Conservation (phyloP, 345 rosid species). For the Dovyalis caffra region DNA sequence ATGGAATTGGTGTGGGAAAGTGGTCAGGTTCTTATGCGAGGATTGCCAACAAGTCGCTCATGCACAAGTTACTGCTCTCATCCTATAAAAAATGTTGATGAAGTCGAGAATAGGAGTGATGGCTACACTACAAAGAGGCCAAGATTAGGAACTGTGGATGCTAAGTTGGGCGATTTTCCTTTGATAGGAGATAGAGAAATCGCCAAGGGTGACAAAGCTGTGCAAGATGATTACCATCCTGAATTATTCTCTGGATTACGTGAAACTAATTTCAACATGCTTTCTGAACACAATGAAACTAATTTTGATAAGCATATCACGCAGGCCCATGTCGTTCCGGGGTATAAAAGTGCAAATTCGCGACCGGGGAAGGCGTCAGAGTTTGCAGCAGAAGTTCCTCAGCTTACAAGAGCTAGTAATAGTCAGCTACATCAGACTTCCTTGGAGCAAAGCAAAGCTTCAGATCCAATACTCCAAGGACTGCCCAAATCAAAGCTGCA, state of each 20-base stretch:
- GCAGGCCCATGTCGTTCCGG: constrained; percentile 18
- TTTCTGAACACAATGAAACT: background rate
- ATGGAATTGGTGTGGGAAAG: constrained; percentile 41
- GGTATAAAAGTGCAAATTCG: background rate
- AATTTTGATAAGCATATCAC: background rate
- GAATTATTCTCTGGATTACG: constrained; percentile 5
- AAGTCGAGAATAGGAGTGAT: background rate
- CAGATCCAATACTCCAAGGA: background rate
- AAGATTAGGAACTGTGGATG: constrained; percentile 7
- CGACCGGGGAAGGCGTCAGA: background rate
- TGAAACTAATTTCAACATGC: background rate
- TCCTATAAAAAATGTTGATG: too few relatives aligned
- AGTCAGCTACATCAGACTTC: background rate
- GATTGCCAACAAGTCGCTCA: constrained; percentile 15
- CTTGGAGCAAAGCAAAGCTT: background rate
- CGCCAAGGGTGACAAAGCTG: background rate
- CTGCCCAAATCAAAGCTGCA: background rate
- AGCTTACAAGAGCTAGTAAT: background rate
- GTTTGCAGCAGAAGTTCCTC: background rate
- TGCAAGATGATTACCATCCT: background rate
- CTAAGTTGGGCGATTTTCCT: background rate
- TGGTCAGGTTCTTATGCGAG: constrained; percentile 28
- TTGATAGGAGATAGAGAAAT: background rate
- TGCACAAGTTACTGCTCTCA: constrained; percentile 5
- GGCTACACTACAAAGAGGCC: constrained; percentile 5